Evolutionary conservation across 192 early-diverging fungal genomes (phyloP), one percentile per base, ranked within the genome.

Genomic region (Mortierella alpina): DNA sequence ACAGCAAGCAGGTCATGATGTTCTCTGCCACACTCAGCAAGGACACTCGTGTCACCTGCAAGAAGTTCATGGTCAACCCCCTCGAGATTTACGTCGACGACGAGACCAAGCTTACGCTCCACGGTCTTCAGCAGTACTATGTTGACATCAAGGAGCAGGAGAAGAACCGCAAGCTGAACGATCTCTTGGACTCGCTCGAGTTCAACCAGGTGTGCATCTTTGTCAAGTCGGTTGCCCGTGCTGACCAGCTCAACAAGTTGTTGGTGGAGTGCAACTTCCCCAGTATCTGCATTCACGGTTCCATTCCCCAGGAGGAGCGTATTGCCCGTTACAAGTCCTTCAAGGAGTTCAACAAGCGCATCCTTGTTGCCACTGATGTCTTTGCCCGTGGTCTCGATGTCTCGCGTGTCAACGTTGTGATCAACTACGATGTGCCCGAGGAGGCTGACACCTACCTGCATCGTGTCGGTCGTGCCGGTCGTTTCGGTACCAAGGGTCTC

Each of bases 1-100:
- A 96, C 87, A 91, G 93, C 87, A 99, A 99, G 89, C 97, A 99
- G 83, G 97, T 99, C 53, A 95, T 99, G 92, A 99, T 99, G 97
- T 99, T 96, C 86, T 94, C 91, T 55, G 97, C 97, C 7, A 99
- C 97, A 42, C 84, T 99, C 61, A 91, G 88, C 88, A 96, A 97
- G 87, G 96, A 98, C 64, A 93, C 95, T 66, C 91, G 95, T 39
- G 91, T 92, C 0, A 88, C 98, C 42, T 97, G 96, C 95, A 96
- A 96, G 72, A 96, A 96, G 87, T 99, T 99, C 74, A 99, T 99
- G 97, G 93, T 96, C 72, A 92, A 94, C 75, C 97, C 97, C 7
- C 89, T 96, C 13, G 97, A 99, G 82, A 98, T 99, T 78, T 98
- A 95, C 74, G 96, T 99, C 42, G 97, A 99, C 69, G 95, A 98